A percentile compares a stretch with the other conserved stretches of the same genome.
Conservation (phyloP, 805 yeast genomes). For the Monosporozyma unispora region DNA sequence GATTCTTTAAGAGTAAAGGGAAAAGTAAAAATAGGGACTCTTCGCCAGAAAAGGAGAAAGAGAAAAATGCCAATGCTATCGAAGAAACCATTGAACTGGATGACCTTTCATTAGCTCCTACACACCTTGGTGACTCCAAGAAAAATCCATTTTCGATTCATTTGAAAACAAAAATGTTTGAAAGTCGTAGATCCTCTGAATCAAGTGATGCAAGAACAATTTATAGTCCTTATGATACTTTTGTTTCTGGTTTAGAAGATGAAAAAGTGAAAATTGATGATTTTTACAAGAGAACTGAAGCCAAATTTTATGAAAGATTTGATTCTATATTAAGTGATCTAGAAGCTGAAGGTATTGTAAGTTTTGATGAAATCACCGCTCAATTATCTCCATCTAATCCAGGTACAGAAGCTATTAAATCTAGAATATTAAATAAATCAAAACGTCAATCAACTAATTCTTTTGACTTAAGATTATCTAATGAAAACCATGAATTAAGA, state of each 20-base stretch:
- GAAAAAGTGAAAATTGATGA: constrained; percentile 46
- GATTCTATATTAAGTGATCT: constrained; percentile 42
- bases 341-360: constrained; percentile 27
- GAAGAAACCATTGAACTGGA: constrained; percentile 24
- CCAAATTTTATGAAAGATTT: constrained; percentile 37
- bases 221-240: constrained; percentile 35
- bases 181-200: constrained; percentile 10
- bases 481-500: not conserved
- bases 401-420: not conserved
- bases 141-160: constrained; percentile 1
- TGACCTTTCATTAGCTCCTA: constrained; percentile 6
- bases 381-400: not conserved
- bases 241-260: constrained; percentile 37
- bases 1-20: constrained; percentile 4
- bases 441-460: constrained; percentile 2
- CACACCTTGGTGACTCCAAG: not conserved
- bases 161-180: constrained; percentile 13
- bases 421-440: not conserved
- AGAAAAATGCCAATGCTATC: not conserved
- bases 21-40: not conserved
- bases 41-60: not conserved
- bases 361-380: not conserved
- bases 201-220: constrained; percentile 22
- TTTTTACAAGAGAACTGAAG: constrained; percentile 42
- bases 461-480: not conserved